Conservation (phyloP, 768 basidiomycete species). For the Steccherinum ochraceum region DNA sequence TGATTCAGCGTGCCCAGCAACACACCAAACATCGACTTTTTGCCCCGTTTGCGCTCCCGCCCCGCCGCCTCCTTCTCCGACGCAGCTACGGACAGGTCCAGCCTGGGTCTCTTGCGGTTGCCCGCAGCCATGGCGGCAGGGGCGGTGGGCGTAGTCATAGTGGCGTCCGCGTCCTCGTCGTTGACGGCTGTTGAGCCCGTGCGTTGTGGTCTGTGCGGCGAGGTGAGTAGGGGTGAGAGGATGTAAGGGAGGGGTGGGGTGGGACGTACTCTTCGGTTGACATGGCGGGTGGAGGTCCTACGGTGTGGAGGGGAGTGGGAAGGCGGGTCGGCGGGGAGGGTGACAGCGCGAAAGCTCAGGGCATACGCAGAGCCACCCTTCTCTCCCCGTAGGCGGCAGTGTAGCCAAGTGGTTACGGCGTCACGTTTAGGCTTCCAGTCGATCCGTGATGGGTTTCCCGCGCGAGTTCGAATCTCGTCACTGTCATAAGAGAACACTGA, state of each 20-base stretch:
- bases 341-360: no score
- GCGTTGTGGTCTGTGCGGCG: background rate
- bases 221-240: background rate
- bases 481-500: constrained; percentile 34
- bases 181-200: constrained; percentile 18
- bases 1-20: constrained; percentile 79
- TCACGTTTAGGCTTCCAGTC: constrained; percentile 43
- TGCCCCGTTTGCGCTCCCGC: constrained; percentile 74
- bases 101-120: constrained; percentile 60
- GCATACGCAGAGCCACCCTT: no score
- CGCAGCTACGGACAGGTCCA: constrained; percentile 52
- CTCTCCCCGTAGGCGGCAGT: no score
- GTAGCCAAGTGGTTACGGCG: constrained; percentile 58
- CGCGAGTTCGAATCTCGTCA: constrained; percentile 59
- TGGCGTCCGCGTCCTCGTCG: constrained; percentile 25
- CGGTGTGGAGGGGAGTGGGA: background rate
- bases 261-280: constrained; percentile 48
- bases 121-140: constrained; percentile 34
- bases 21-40: constrained; percentile 85
- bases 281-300: constrained; percentile 26
- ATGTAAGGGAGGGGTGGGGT: no score
- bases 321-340: no score
- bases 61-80: constrained; percentile 5
- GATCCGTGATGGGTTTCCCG: constrained; percentile 53
- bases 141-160: constrained; percentile 28